Percentiles rank a stretch among this genome's conserved stretches.
Evolutionary conservation across 2,329 filamentous ascomycete species (phyloP).

Genomic region (Aquanectria penicillioides): DNA sequence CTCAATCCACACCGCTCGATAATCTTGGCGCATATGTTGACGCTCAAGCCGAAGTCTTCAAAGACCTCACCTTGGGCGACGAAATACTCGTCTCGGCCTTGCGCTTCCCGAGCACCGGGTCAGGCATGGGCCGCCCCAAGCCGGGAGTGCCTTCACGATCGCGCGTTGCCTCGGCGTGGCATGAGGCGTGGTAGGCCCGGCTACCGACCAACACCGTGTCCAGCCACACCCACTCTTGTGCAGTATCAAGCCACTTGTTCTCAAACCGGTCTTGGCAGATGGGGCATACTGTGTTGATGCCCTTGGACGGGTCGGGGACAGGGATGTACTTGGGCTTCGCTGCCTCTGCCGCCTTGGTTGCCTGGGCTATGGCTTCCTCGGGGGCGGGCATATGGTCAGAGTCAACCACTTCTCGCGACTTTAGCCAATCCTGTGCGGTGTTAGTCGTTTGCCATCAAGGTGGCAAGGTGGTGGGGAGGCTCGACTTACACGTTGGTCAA

Average conservation of each 20-base stretch:
- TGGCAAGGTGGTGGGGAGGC: neutral
- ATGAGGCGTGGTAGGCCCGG: conserved; percentile 89
- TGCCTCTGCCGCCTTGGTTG: conserved; percentile 50
- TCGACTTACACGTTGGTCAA: conserved; percentile 79
- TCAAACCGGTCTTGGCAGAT: conserved; percentile 97
- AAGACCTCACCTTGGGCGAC: conserved; percentile 49
- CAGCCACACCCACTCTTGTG: conserved; percentile 97
- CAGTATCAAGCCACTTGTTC: conserved; percentile 89
- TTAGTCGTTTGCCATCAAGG: conserved; percentile 36
- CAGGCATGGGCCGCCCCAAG: conserved; percentile 62
- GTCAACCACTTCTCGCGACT: conserved; percentile 82
- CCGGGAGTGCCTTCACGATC: conserved; percentile 62
- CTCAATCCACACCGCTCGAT: neutral
- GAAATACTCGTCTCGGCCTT: conserved; percentile 72
- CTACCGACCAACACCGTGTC: conserved; percentile 83
- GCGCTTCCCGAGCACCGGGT: conserved; percentile 76
- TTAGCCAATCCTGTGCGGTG: conserved; percentile 81
- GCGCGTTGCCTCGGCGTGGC: conserved; percentile 83
- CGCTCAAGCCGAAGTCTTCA: conserved; percentile 48
- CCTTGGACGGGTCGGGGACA: conserved; percentile 80
- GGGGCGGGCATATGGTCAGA: conserved; percentile 57
- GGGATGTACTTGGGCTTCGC: conserved; percentile 77
- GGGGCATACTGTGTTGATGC: conserved; percentile 83
- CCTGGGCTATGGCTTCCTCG: conserved; percentile 46
- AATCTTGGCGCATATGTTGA: too few species aligned